These are phyloP conservation scores for Pythium rishiriense DNA, from an alignment of 352 stramenopile species.

Conservation along the genomic window DNA sequence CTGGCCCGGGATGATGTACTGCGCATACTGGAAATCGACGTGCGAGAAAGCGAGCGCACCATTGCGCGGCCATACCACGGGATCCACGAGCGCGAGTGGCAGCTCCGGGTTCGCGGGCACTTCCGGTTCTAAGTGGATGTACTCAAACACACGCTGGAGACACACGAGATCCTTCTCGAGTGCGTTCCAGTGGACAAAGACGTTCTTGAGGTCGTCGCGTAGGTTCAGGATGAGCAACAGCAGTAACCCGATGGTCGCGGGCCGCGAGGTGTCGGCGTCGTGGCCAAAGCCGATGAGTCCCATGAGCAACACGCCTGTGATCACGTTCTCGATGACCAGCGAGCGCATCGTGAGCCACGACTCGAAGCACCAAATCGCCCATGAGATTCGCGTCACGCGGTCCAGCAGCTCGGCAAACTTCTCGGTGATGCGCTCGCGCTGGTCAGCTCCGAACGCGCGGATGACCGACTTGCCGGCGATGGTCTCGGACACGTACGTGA, in stretches of 20 bases:
- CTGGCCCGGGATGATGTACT: conserved; percentile 23
- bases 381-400: conserved; percentile 21
- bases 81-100: conserved; percentile 23
- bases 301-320: conserved; percentile 27
- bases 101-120: conserved; percentile 27
- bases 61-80: conserved; percentile 22
- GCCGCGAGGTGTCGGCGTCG: conserved; percentile 22
- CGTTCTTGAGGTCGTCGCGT: conserved; percentile 26
- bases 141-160: conserved; percentile 33
- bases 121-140: conserved; percentile 29
- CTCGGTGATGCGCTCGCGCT: conserved; percentile 20
- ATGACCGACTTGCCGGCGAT: conserved; percentile 28
- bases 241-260: conserved; percentile 30
- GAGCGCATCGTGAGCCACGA: conserved; percentile 35
- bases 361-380: conserved; percentile 39
- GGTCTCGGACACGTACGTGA: conserved; percentile 28
- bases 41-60: conserved; percentile 24
- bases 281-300: conserved; percentile 29
- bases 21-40: conserved; percentile 27
- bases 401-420: conserved; percentile 22
- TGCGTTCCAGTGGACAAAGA: conserved; percentile 29
- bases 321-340: conserved; percentile 34
- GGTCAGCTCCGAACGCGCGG: conserved; percentile 23
- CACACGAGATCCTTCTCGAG: conserved; percentile 30
- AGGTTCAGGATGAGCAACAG: conserved; percentile 28